A percentile compares a stretch with the other conserved stretches of the same genome.
These are phyloP conservation scores for Pythium oligandrum DNA, from an alignment of 352 stramenopile species.

Conservation along the genomic window DNA sequence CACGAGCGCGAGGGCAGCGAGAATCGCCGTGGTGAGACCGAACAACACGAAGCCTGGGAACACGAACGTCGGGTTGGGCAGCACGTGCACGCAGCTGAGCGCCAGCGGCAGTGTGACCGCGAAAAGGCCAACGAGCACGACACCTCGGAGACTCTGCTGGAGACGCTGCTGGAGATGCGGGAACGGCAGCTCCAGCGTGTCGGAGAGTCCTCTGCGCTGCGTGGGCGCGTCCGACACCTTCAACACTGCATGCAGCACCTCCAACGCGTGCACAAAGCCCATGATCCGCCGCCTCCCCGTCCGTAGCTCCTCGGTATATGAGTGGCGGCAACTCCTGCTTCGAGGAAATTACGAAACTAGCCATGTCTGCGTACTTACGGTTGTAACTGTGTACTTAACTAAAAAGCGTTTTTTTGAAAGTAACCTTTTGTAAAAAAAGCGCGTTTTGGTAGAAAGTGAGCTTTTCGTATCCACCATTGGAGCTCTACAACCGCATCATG, in stretches of 20 bases:
- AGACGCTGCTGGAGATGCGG: conserved; percentile 24
- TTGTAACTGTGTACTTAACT: neutral
- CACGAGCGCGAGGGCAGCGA: conserved; percentile 12
- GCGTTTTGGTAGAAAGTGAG: too few relatives aligned
- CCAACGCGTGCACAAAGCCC: conserved; percentile 22
- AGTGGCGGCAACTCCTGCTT: too few relatives aligned
- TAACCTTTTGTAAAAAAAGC: too few relatives aligned
- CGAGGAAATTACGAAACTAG: too few relatives aligned
- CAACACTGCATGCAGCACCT: conserved; percentile 22
- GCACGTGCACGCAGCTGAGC: conserved; percentile 2
- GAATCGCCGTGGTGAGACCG: conserved; percentile 4
- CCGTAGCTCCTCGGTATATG: too few relatives aligned
- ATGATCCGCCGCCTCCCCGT: conserved; percentile 2
- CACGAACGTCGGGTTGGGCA: conserved; percentile 14
- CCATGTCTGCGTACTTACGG: too few relatives aligned
- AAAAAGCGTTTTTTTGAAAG: conserved; percentile 9
- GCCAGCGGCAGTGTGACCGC: conserved; percentile 8
- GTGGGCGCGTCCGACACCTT: conserved; percentile 1
- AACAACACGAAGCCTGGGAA: conserved; percentile 19
- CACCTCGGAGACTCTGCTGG: conserved; percentile 21
- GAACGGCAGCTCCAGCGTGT: conserved; percentile 17
- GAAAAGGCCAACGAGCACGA: conserved; percentile 11
- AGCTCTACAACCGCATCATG: conserved; percentile 3
- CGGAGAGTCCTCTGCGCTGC: conserved; percentile 6
- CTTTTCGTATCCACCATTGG: too few relatives aligned